Percentiles rank a stretch among this genome's conserved stretches.
phyloP scores from a whole-genome alignment of 768 basidiomycete genomes.

The Suillus plorans region DNA sequence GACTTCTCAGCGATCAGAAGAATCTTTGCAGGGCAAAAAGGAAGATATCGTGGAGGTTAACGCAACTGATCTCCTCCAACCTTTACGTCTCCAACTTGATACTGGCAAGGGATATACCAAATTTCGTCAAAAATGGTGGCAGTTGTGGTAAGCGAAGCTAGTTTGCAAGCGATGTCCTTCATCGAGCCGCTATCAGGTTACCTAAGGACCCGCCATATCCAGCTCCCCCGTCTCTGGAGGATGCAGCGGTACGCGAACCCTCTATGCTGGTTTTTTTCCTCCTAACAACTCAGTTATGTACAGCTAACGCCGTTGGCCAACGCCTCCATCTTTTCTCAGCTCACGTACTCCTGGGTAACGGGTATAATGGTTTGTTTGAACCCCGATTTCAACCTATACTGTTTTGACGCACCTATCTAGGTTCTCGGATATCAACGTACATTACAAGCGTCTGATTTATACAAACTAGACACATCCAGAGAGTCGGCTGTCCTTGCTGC shows the following conservation, averaged over 20 bases:
- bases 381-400: background rate
- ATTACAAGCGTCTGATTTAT: slow-evolving; percentile 74
- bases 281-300: background rate
- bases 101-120: slow-evolving; percentile 37
- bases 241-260: slow-evolving; percentile 42
- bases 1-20: background rate
- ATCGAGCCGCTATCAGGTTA: slow-evolving; percentile 39
- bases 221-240: slow-evolving; percentile 51
- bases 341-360: slow-evolving; percentile 68
- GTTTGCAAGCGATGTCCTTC: background rate
- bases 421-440: slow-evolving; percentile 69
- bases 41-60: background rate
- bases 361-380: slow-evolving; percentile 48
- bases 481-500: slow-evolving; percentile 50
- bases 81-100: slow-evolving; percentile 36
- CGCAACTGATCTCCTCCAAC: background rate
- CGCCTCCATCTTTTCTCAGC: slow-evolving; percentile 55
- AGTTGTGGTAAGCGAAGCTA: slow-evolving; percentile 45
- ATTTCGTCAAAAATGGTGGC: slow-evolving; percentile 50
- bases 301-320: slow-evolving; percentile 56
- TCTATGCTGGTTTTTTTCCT: background rate
- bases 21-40: background rate
- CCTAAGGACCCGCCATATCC: slow-evolving; percentile 59
- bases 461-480: slow-evolving; percentile 56
- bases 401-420: slow-evolving; percentile 23